Conservation (phyloP, 2,329 filamentous ascomycete species). For the Arthrobotrys megalospora region DNA sequence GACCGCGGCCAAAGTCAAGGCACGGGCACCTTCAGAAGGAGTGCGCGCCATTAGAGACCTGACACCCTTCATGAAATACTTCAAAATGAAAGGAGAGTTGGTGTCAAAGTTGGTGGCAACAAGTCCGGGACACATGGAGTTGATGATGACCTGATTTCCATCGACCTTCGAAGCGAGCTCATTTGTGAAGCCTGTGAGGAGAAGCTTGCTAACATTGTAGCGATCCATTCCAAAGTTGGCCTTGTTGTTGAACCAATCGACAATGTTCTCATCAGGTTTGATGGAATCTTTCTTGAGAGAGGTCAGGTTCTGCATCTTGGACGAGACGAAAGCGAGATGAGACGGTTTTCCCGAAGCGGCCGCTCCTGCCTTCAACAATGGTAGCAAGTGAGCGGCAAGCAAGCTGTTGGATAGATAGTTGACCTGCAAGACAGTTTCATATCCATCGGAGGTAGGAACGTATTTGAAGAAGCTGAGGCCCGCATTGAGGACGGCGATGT, state of each 20-base stretch:
- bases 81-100: slow-evolving; percentile 61
- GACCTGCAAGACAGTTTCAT: slow-evolving; percentile 73
- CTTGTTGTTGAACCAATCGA: slow-evolving; percentile 59
- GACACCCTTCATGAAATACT: slow-evolving; percentile 58
- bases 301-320: slow-evolving; percentile 66
- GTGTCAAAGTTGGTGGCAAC: slow-evolving; percentile 63
- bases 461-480: slow-evolving; percentile 62
- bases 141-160: slow-evolving; percentile 62
- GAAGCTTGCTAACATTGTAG: slow-evolving; percentile 62
- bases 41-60: slow-evolving; percentile 60
- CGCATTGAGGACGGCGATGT: slow-evolving; percentile 65
- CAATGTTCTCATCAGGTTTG: slow-evolving; percentile 34
- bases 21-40: slow-evolving; percentile 62
- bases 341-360: slow-evolving; percentile 66
- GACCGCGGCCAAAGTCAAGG: slow-evolving; percentile 62
- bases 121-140: slow-evolving; percentile 65
- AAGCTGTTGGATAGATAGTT: slow-evolving; percentile 74
- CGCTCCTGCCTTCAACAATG: slow-evolving; percentile 67
- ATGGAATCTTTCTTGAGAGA: slow-evolving; percentile 38
- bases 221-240: slow-evolving; percentile 28
- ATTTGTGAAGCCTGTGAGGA: slow-evolving; percentile 64
- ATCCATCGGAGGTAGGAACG: slow-evolving; percentile 67
- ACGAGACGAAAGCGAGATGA: slow-evolving; percentile 66
- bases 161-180: slow-evolving; percentile 63
- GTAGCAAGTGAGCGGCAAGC: slow-evolving; percentile 72